These are phyloP conservation scores for Malus hybrid DNA, from an alignment of 331 rosid genomes.

Conservation along the genomic window DNA sequence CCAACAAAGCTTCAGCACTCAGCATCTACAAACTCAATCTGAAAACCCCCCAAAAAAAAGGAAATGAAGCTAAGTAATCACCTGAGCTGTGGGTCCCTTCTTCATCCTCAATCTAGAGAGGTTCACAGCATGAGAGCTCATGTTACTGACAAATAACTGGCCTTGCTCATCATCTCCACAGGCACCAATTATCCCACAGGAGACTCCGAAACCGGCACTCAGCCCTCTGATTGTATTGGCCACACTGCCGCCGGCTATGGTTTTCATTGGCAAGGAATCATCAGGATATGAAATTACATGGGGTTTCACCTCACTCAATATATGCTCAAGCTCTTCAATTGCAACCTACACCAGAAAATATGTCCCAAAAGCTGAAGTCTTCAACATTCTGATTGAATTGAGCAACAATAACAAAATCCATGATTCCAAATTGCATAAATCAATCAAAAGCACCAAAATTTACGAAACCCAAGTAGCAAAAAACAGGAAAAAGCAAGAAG, in stretches of 20 bases:
- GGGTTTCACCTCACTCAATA: constrained; percentile 45
- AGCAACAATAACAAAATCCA: neutral
- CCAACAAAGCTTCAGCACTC: constrained; percentile 14
- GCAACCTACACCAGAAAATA: constrained; percentile 38
- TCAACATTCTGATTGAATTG: neutral
- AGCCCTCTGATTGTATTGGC: constrained; percentile 88
- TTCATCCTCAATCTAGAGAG: constrained; percentile 68
- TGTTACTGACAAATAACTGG: constrained; percentile 53
- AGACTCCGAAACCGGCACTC: constrained; percentile 59
- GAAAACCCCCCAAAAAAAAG: neutral
- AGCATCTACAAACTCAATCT: neutral
- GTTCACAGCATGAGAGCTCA: constrained; percentile 60
- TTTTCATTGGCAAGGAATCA: constrained; percentile 35
- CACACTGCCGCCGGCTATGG: constrained; percentile 90
- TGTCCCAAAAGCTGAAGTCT: neutral
- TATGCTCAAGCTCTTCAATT: constrained; percentile 54
- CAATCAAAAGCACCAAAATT: neutral
- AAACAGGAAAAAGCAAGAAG: neutral
- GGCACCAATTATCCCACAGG: constrained; percentile 79
- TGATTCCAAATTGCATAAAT: neutral
- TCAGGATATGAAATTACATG: constrained; percentile 24
- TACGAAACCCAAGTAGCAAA: neutral
- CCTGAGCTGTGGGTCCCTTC: constrained; percentile 89
- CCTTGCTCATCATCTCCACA: constrained; percentile 84
- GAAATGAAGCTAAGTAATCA: constrained; percentile 10